Base-by-base conservation (phyloP, 2,329 filamentous ascomycete genomes). In the Penicillium sp. region DNA sequence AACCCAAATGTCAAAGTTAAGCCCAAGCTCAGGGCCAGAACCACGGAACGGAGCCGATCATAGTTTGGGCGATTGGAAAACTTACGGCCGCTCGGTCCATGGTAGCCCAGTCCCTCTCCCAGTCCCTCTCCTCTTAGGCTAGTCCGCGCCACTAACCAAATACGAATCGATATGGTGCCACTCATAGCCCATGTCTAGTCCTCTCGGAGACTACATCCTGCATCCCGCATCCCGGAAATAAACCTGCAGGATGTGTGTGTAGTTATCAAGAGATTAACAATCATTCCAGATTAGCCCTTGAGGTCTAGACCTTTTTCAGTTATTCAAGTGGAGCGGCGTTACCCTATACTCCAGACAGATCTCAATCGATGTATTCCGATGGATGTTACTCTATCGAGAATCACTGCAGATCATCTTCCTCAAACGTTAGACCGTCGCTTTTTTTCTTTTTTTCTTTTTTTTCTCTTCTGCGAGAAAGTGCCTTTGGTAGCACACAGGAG, bases 1-100 rank as follows among this genome's bases (percentile, higher is more conserved):
- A 59, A 41, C 21, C 21, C 7, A 5, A 56, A 53, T 65, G 58
- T 62, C 60, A 65, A 52, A 59, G 57, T 59, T 43, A 55, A 50
- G 33, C 52, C 40, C 39, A 50, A 55, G 55, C 54, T 50, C 27
- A 25, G 44, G 36, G 19, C 40, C 50, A 38, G 43, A 62, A 62
- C 65, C 65, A 65, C 58, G 64, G 64, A 53, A 53, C 59, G 34
- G 11, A 55, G 58, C 36, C 58, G 63, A 66, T 65, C 64, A 55
- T 49, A 60, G 62, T 58, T 63, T 63, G 62, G 58, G 57, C 38
- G 46, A 56, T 49, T 44, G 45, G 45, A 57, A 65, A 66, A 64
- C 60, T 63, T 58, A 48, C 43, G 36, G 19, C 29, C 36, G 39
- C 13, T 29, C 34, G 45, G 27, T 49, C 53, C 36, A 58, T 54